Evolutionary conservation across 2,329 filamentous ascomycete genomes (phyloP), one percentile per base, ranked within the genome.

Genomic region (Rhinocladiella mackenziei): DNA sequence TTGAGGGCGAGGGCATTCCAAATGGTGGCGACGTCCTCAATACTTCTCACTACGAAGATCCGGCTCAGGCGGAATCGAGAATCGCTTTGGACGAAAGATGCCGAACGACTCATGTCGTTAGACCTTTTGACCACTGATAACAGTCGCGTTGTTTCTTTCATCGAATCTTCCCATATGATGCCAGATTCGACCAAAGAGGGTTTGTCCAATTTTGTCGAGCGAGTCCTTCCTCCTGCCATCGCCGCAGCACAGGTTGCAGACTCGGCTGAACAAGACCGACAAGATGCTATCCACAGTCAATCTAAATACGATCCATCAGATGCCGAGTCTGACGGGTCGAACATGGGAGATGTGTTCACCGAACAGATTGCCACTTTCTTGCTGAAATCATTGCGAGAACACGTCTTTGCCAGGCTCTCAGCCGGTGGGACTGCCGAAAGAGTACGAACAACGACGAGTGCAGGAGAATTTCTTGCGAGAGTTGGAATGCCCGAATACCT

Each of bases 21-120:
- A 42, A 75, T 82, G 48, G 74, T 77, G 2, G 76, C 77, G 9
- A 76, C 80, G 19, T 77, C 77, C 19, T 75, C 78, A 4, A 78
- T 83, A 40, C 65, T 83, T 2, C 67, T 83, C 25, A 82, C 77
- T 0, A 78, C 79, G 6, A 83, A 83, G 65, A 83, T 81, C 46
- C 65, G 82, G 3, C 72, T 83, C 22, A 80, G 80, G 56, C 76
- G 80, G 5, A 80, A 83, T 58, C 74, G 78, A 4, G 75, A 80
- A 39, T 75, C 74, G 10, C 75, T 79, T 44, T 83, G 80, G 80
- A 81, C 80, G 56, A 67, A 70, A 2, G 76, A 83, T 58, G 77
- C 78, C 0, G 71, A 71, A 32, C 72, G 78, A 7, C 74, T 83
- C 44, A 72, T 78, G 68, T 72, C 67, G n/a, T 55, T 73, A 22